Base-by-base conservation (phyloP, 352 stramenopile genomes). In the Globisporangium perplexum region DNA sequence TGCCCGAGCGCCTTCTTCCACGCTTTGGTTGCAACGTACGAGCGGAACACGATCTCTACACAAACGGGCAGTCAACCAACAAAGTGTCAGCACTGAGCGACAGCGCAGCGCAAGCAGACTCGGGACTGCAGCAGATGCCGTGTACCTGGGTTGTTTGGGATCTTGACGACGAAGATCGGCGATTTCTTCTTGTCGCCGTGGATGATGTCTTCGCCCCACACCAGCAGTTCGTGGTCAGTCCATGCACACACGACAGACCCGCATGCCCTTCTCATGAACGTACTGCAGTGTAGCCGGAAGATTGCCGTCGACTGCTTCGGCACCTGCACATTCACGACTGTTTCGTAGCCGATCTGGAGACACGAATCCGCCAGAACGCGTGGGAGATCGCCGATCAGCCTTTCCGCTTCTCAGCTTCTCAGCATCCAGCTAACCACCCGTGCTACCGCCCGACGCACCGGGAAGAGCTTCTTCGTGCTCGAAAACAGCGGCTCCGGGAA, bases 1-100 rank as follows among this genome's bases (percentile, higher is more conserved):
- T 91, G 77, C 5, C 68, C 56, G 2, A 93, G 53, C 36, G 83
- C 81, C 55, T 91, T 90, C 33, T 87, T 90, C 83, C 83, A 93
- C 12, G 83, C 83, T 66, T 89, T 91, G 50, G 59, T 85, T 20
- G 79, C 66, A 28, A 88, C 75, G 35, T 90, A 89, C 28, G 78
- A 90, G 26, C 79, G 76, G 55, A 93, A 93, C 4, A 83, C 69
- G n/a, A 90, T 72, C 20, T 88, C 81, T 68, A 17, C 33, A 26
- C 15, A 55, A 24, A 50, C 50, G 30, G 11, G n/a, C 26, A 15
- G 20, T 38, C 20, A 60, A 2, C n/a, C 18, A 45, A 11, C 0
- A n/a, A 12, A 7, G 39, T 7, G 39, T 46, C n/a, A 28, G 41
- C 23, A 23, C 28, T 22, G 74, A 86, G 23, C 77, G 68, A 51